Conservation (phyloP, 306 rosid species). For the Pachyrhizus erosus region DNA sequence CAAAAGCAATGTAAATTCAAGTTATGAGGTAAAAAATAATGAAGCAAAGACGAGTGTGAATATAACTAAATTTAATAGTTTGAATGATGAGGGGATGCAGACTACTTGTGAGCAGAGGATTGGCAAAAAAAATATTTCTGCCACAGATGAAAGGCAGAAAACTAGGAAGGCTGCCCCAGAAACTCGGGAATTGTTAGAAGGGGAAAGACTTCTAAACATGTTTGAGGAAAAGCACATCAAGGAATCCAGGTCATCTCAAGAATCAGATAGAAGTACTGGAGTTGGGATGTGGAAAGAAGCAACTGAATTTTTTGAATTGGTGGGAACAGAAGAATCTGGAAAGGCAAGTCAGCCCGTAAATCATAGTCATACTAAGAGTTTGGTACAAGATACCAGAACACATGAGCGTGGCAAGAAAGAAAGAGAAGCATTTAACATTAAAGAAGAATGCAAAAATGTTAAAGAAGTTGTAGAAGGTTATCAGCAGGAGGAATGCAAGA, state of each 20-base stretch:
- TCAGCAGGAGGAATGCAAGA: conserved; percentile 49
- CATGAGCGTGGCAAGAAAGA: conserved; percentile 52
- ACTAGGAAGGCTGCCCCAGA: conserved; percentile 52
- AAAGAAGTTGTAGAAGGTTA: conserved; percentile 41
- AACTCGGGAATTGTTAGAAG: conserved; percentile 49
- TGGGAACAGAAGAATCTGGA: conserved; percentile 64
- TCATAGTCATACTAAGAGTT: conserved; percentile 48
- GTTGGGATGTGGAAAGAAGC: conserved; percentile 81
- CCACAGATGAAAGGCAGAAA: conserved; percentile 62
- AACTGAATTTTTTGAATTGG: conserved; percentile 82
- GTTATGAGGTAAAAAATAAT: conserved; percentile 50
- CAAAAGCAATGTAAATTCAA: conserved; percentile 51
- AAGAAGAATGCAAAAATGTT: conserved; percentile 44
- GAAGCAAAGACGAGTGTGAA: conserved; percentile 50
- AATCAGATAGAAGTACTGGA: conserved; percentile 56
- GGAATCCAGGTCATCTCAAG: conserved; percentile 61
- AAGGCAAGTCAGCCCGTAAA: conserved; percentile 53
- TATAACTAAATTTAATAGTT: conserved; percentile 45
- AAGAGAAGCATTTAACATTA: conserved; percentile 44
- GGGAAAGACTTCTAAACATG: conserved; percentile 45
- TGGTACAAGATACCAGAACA: conserved; percentile 45
- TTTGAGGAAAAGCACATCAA: conserved; percentile 50
- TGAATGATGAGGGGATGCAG: conserved; percentile 53
- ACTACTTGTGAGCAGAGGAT: conserved; percentile 49
- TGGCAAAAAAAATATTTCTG: conserved; percentile 43